phyloP scores from a whole-genome alignment of 1,139 yeast species.

The Lodderomyces orthopsilosis region DNA sequence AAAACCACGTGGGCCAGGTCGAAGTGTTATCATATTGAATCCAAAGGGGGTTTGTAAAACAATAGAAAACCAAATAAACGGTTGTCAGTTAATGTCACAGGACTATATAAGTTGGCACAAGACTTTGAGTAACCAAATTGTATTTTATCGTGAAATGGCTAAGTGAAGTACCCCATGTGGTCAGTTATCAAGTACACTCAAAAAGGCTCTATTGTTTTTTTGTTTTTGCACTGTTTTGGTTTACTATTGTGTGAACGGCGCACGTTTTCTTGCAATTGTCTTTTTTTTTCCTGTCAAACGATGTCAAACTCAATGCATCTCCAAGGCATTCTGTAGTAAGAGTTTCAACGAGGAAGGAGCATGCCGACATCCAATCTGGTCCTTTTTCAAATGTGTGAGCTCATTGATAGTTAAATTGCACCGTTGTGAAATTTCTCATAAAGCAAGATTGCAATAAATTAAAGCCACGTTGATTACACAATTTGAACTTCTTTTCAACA shows the following conservation, averaged over 20 bases:
- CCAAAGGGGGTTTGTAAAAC: too few species aligned
- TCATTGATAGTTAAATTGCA: too few species aligned
- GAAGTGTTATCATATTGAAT: too few species aligned
- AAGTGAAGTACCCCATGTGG: background rate
- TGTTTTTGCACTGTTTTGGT: background rate
- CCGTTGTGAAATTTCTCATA: too few species aligned
- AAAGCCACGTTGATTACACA: too few species aligned
- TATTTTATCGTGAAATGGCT: background rate
- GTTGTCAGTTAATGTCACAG: constrained; percentile 1
- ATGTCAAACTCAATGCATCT: too few species aligned
- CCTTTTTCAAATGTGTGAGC: too few species aligned
- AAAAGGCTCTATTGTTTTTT: background rate
- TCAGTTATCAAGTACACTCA: background rate
- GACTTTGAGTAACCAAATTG: background rate
- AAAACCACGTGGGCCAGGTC: background rate
- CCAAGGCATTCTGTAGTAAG: too few species aligned
- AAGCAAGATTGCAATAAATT: too few species aligned
- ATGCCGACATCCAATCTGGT: too few species aligned
- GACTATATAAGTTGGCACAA: background rate
- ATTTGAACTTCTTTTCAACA: too few species aligned
- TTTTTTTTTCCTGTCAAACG: background rate
- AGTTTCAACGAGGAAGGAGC: too few species aligned
- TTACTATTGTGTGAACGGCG: background rate
- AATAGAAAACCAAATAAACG: background rate
- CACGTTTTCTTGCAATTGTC: background rate